Base-by-base conservation (phyloP, 83 land plant species). In the Thuja plicata region DNA sequence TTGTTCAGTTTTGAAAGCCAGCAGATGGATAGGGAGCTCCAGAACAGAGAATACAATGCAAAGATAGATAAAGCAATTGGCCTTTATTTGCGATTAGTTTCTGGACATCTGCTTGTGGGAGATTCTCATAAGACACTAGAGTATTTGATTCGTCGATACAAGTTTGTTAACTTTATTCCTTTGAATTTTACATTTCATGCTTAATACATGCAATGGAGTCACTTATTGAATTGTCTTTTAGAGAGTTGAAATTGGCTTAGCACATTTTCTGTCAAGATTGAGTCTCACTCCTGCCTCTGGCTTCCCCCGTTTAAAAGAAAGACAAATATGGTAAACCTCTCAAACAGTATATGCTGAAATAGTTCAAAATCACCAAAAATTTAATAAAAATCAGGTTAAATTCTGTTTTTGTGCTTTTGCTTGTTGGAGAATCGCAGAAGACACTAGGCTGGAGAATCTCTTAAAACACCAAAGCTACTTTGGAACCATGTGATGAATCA, bases 141-240 rank as follows among this genome's bases (percentile, higher is more conserved):
- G 87, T 98, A 98, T 55, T 93, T 98, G 60, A 96, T 98, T 35
- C 94, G 99, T 15, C 88, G 98, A 90, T 97, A 95, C 95, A 97
- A 94, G 99, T 98, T 87, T 37, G 94, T 88, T 27, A 46, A 41
- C 70, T 88, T 30, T 50, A 60, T 73, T 60, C 38, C 27, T 76
- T 84, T 30, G 19, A 76, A 24, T 34, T 76, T 88, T 46, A 27
- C 50, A 40, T 88, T 45, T 40, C 89, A 48, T 62, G 1, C 27
- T 21, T 50, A 50, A 12, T 54, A 16, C 57, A 52, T 52, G 15
- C 15, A 13, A 13, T 52, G 2, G 17, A 52, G 55, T 52, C 17
- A 15, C 54, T 50, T 12, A 50, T 52, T 52, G 15, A 12, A 52
- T 52, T 52, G 17, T 52, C 2, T 13, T 13, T 13, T 52, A 13